phyloP scores from a whole-genome alignment of 2,329 filamentous ascomycete genomes.

The Rhinocladiella mackenziei region DNA sequence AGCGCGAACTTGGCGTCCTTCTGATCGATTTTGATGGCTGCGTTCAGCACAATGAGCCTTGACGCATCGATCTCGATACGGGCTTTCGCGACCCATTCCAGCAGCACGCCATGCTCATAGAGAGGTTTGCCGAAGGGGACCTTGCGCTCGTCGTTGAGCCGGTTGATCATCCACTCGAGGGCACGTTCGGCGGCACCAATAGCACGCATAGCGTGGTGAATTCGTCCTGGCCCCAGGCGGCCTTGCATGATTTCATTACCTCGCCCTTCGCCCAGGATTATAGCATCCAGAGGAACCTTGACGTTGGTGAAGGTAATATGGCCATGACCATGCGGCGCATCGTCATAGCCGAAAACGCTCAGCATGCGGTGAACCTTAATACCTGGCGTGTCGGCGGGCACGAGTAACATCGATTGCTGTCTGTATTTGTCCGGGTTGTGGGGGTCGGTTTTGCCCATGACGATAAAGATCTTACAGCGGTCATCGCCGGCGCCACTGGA shows the following conservation, averaged over 20 bases:
- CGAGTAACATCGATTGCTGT: constrained; percentile 90
- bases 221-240: constrained; percentile 87
- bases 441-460: constrained; percentile 89
- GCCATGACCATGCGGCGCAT: constrained; percentile 96
- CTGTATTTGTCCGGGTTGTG: constrained; percentile 72
- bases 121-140: constrained; percentile 87
- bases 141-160: constrained; percentile 88
- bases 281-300: constrained; percentile 72
- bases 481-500: constrained; percentile 91
- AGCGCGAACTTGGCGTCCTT: constrained; percentile 82
- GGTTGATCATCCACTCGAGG: constrained; percentile 89
- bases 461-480: constrained; percentile 87
- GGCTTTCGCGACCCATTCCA: constrained; percentile 89
- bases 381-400: constrained; percentile 74
- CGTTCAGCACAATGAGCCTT: constrained; percentile 85
- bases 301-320: constrained; percentile 89
- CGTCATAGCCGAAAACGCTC: constrained; percentile 90
- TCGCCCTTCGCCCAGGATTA: constrained; percentile 87
- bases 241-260: constrained; percentile 99
- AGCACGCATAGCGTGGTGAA: constrained; percentile 95
- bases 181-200: constrained; percentile 86
- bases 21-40: constrained; percentile 90
- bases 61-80: constrained; percentile 92
- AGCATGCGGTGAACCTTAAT: constrained; percentile 91
- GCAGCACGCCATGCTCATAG: constrained; percentile 84